Percentiles rank a stretch among this genome's conserved stretches.
Evolutionary conservation across 2,329 filamentous ascomycete species (phyloP).

Genomic region (Lachnellula hyalina): DNA sequence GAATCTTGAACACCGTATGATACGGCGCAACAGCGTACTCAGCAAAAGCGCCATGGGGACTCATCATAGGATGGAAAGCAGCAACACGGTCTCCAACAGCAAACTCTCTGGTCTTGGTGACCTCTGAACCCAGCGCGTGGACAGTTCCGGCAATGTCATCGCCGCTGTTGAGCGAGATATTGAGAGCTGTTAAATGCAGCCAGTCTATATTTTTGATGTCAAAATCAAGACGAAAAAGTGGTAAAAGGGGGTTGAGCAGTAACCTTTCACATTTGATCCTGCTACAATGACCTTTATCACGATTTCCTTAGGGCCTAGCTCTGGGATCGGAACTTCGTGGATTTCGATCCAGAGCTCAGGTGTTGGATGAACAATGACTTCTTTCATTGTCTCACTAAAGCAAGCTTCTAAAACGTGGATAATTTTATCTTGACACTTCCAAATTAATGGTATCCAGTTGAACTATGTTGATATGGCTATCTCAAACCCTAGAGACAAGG

Average conservation of each 20-base stretch:
- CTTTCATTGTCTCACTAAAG: conserved; percentile 16
- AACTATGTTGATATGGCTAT: too few relatives aligned
- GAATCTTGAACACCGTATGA: conserved; percentile 44
- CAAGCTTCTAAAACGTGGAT: too few relatives aligned
- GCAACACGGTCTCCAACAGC: conserved; percentile 40
- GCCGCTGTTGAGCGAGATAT: conserved; percentile 10
- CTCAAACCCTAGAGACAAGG: too few relatives aligned
- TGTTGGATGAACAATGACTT: conserved; percentile 17
- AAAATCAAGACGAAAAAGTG: neutral
- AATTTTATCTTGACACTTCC: too few relatives aligned
- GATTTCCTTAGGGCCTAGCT: conserved; percentile 17
- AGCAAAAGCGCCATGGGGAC: conserved; percentile 47
- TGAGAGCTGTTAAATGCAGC: conserved; percentile 4
- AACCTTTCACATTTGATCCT: conserved; percentile 21
- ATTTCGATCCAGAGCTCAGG: conserved; percentile 15
- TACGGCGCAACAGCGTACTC: conserved; percentile 53
- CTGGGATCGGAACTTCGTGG: conserved; percentile 18
- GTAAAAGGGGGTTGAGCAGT: too few relatives aligned
- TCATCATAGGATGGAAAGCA: conserved; percentile 45
- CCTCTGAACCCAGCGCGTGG: conserved; percentile 44
- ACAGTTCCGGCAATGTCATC: conserved; percentile 34
- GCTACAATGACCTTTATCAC: conserved; percentile 25
- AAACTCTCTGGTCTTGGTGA: conserved; percentile 32
- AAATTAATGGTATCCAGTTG: too few relatives aligned
- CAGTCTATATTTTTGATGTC: conserved; percentile 1